phyloP scores from a whole-genome alignment of 306 rosid species.

The Medicago arabica region DNA sequence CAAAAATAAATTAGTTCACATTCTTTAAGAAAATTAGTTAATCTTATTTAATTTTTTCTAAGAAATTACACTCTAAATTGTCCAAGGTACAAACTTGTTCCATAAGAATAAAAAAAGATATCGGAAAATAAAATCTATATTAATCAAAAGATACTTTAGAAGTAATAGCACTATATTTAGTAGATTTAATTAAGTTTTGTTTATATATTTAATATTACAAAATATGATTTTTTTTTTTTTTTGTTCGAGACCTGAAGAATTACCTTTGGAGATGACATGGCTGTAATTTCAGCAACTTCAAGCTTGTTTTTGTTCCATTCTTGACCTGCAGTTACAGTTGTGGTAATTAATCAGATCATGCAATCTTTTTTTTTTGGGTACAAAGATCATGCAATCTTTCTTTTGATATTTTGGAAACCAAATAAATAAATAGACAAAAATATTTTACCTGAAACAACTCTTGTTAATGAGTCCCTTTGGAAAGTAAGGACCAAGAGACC shows the following conservation, averaged over 20 bases:
- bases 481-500: slow-evolving; percentile 53
- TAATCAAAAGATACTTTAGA: not conserved
- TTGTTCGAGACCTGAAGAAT: not conserved
- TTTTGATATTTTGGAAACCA: slow-evolving; percentile 19
- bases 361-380: not conserved
- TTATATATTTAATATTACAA: too few relatives aligned
- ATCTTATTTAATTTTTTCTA: not conserved
- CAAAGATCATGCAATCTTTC: slow-evolving; percentile 1
- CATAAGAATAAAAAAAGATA: too few relatives aligned
- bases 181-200: not conserved
- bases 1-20: not conserved
- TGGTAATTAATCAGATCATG: slow-evolving; percentile 20
- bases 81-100: not conserved
- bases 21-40: not conserved
- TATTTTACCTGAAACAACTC: slow-evolving; percentile 44
- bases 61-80: not conserved
- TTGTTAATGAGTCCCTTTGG: slow-evolving; percentile 47
- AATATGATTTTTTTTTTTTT: not conserved
- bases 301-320: slow-evolving; percentile 30
- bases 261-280: slow-evolving; percentile 43
- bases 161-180: too few relatives aligned
- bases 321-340: slow-evolving; percentile 32
- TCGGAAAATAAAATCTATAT: not conserved
- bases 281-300: slow-evolving; percentile 25
- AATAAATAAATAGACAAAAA: not conserved